Evolutionary conservation across 2,329 filamentous ascomycete genomes (phyloP).

Genomic region (Xylariomycetidae sp.): DNA sequence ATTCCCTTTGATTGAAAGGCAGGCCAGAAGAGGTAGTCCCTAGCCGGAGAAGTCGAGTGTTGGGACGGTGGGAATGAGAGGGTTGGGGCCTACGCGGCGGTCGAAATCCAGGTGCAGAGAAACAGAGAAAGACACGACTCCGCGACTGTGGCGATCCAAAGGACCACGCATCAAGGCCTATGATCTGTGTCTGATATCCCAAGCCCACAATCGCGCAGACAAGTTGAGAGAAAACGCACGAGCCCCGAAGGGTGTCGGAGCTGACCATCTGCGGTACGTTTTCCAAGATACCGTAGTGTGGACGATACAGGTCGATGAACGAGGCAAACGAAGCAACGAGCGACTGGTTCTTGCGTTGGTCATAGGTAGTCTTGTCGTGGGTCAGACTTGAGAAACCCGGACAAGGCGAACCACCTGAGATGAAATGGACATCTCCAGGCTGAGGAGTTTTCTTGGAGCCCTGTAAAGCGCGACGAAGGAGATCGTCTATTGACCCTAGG

Average conservation of each 20-base stretch:
- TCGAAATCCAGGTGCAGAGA: slow-evolving; percentile 61
- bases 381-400: slow-evolving; percentile 70
- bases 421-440: slow-evolving; percentile 62
- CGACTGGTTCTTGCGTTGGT: slow-evolving; percentile 66
- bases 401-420: slow-evolving; percentile 72
- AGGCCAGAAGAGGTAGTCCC: slow-evolving; percentile 58
- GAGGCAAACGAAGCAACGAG: slow-evolving; percentile 73
- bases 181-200: slow-evolving; percentile 70
- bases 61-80: slow-evolving; percentile 58
- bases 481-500: slow-evolving; percentile 68
- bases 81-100: slow-evolving; percentile 52
- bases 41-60: slow-evolving; percentile 32
- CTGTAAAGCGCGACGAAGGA: slow-evolving; percentile 51
- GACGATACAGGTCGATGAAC: slow-evolving; percentile 69
- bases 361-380: slow-evolving; percentile 43
- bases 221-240: slow-evolving; percentile 69
- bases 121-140: slow-evolving; percentile 64
- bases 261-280: slow-evolving; percentile 68
- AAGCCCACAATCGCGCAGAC: slow-evolving; percentile 69
- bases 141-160: slow-evolving; percentile 63
- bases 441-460: slow-evolving; percentile 47
- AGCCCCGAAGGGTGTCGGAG: slow-evolving; percentile 37
- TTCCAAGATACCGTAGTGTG: slow-evolving; percentile 71
- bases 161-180: slow-evolving; percentile 64
- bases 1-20: slow-evolving; percentile 50